Percentiles rank a stretch among this genome's conserved stretches.
phyloP scores from a whole-genome alignment of 2,329 filamentous ascomycete species.

The Fusarium musae region DNA sequence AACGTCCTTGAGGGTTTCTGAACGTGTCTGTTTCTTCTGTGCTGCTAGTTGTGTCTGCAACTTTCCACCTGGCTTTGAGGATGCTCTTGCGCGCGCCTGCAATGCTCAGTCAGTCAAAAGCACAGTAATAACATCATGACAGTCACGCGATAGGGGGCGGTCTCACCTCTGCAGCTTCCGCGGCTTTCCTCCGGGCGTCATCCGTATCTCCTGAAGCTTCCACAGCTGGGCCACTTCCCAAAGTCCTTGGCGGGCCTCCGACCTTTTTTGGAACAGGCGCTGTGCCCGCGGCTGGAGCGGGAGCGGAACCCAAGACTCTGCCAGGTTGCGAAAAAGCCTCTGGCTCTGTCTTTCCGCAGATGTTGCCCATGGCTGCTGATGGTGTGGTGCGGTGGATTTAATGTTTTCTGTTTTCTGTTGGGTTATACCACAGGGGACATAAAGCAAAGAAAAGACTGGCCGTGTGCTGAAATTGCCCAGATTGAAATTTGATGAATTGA shows the following conservation, averaged over 20 bases:
- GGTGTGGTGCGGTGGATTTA: not conserved
- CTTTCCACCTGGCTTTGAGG: conserved; percentile 71
- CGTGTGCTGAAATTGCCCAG: not conserved
- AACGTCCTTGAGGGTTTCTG: conserved; percentile 73
- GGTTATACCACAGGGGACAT: not conserved
- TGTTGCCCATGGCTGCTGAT: conserved; percentile 76
- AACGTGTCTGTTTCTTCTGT: conserved; percentile 79
- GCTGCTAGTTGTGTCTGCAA: conserved; percentile 76
- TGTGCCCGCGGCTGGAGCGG: conserved; percentile 58
- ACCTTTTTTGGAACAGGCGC: conserved; percentile 64
- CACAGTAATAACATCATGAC: not conserved
- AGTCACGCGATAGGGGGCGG: not conserved
- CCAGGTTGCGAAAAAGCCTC: conserved; percentile 79
- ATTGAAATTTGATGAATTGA: not conserved
- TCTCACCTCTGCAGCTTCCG: conserved; percentile 85
- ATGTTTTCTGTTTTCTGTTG: not conserved
- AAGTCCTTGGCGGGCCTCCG: conserved; percentile 68
- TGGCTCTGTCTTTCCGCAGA: conserved; percentile 81
- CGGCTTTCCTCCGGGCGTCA: conserved; percentile 78
- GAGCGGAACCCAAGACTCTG: conserved; percentile 72
- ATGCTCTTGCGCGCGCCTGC: conserved; percentile 74
- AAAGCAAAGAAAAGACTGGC: not conserved
- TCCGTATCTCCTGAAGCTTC: conserved; percentile 49
- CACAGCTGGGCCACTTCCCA: conserved; percentile 64
- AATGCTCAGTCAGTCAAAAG: not conserved